A percentile compares a stretch with the other conserved stretches of the same genome.
These are phyloP conservation scores for Stagonosporopsis vannaccii DNA, from an alignment of 2,329 filamentous ascomycete species.

Conservation along the genomic window DNA sequence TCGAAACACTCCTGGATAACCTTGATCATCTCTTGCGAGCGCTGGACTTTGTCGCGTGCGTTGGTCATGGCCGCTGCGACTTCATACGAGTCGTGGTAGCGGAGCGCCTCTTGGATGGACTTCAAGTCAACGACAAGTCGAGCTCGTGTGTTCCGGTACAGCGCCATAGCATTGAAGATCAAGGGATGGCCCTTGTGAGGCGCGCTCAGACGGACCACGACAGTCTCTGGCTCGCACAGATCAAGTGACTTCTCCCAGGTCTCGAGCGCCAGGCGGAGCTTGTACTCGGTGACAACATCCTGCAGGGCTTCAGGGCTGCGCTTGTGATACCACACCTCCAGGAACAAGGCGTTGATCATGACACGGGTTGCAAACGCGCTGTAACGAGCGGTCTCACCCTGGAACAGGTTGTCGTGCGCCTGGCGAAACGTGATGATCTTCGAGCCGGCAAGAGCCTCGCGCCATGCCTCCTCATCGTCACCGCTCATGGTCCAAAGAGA, in stretches of 20 bases:
- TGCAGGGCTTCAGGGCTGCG: slow-evolving; percentile 96
- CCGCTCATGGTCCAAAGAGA: slow-evolving; percentile 89
- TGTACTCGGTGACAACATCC: slow-evolving; percentile 98
- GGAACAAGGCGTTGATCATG: slow-evolving; percentile 98
- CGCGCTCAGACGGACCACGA: slow-evolving; percentile 86
- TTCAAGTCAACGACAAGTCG: slow-evolving; percentile 95
- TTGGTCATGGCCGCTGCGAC: slow-evolving; percentile 96
- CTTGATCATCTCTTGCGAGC: slow-evolving; percentile 97
- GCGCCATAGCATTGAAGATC: slow-evolving; percentile 97
- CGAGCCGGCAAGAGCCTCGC: slow-evolving; percentile 75
- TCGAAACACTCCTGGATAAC: slow-evolving; percentile 98
- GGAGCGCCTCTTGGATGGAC: slow-evolving; percentile 91
- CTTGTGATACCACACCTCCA: slow-evolving; percentile 99
- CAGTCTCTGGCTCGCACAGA: slow-evolving; percentile 88
- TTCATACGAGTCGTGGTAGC: slow-evolving; percentile 97
- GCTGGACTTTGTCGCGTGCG: slow-evolving; percentile 90
- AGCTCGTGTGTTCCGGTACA: slow-evolving; percentile 92
- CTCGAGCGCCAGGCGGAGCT: slow-evolving; percentile 91
- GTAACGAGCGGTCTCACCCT: slow-evolving; percentile 88
- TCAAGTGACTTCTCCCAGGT: slow-evolving; percentile 99
- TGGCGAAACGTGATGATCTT: slow-evolving; percentile 87
- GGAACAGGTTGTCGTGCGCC: slow-evolving; percentile 93
- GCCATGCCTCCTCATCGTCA: slow-evolving; percentile 82
- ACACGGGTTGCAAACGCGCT: slow-evolving; percentile 96
- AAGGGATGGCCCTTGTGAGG: slow-evolving; percentile 95